phyloP scores from a whole-genome alignment of 1,284 basidiomycete species.

The Ceratobasidium sp. region DNA sequence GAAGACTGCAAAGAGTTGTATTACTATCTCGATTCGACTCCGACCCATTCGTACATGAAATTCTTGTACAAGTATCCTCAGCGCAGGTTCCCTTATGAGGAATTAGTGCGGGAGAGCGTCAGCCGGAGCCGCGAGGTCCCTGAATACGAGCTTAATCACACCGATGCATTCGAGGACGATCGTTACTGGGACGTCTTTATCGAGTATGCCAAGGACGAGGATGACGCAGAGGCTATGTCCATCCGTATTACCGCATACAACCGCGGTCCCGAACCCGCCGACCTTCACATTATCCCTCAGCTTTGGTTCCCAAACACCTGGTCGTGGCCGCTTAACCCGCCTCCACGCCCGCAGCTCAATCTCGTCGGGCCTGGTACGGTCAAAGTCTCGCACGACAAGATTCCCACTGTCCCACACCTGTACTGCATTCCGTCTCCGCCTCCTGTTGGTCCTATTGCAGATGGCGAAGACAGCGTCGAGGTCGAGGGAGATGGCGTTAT shows the following conservation, averaged over 20 bases:
- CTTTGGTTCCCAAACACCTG: conserved; percentile 98
- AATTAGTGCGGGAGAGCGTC: conserved; percentile 87
- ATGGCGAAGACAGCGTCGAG: conserved; percentile 56
- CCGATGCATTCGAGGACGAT: conserved; percentile 91
- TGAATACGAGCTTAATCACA: conserved; percentile 95
- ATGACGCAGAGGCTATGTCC: conserved; percentile 87
- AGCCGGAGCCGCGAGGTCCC: conserved; percentile 84
- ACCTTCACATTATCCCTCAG: conserved; percentile 93
- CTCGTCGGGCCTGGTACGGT: conserved; percentile 68
- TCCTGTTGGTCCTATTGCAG: conserved; percentile 74
- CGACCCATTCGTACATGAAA: conserved; percentile 99
- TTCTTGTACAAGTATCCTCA: conserved; percentile 99
- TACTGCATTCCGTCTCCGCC: conserved; percentile 94
- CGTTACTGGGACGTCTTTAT: conserved; percentile 98
- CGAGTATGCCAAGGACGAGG: conserved; percentile 98
- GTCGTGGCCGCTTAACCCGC: conserved; percentile 91
- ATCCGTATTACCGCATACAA: conserved; percentile 97
- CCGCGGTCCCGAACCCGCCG: conserved; percentile 94
- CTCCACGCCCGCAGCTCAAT: conserved; percentile 78
- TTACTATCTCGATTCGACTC: conserved; percentile 98
- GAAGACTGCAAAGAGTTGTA: conserved; percentile 99
- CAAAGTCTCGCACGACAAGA: conserved; percentile 75
- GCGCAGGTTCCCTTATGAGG: conserved; percentile 89
- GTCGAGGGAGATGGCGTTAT: conserved; percentile 75
- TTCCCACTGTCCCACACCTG: conserved; percentile 76